Percentiles rank a stretch among this genome's conserved stretches.
These are phyloP conservation scores for Saccharum spontaneum DNA, from an alignment of 176 grass and related monocot species.

Conservation along the genomic window DNA sequence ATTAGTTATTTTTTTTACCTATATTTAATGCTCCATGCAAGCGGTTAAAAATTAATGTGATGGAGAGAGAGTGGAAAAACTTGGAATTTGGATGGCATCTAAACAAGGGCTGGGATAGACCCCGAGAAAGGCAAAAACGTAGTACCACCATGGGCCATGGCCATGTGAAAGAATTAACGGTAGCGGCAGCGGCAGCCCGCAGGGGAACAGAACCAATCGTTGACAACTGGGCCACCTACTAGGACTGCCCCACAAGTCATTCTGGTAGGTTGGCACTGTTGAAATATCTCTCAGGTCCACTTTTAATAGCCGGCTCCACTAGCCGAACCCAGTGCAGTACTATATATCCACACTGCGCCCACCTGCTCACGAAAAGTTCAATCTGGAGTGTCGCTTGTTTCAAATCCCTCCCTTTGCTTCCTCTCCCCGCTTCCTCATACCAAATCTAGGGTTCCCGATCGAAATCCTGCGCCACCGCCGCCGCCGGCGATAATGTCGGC, in stretches of 20 bases:
- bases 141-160: background rate
- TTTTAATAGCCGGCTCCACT: constrained; percentile 18
- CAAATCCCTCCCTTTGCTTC: constrained; percentile 26
- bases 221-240: background rate
- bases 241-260: background rate
- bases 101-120: no score
- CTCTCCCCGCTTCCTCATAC: constrained; percentile 36
- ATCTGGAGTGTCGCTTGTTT: constrained; percentile 33
- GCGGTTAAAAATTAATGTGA: no score
- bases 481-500: constrained; percentile 59
- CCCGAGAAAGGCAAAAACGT: no score
- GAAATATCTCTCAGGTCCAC: constrained; percentile 3
- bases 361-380: constrained; percentile 1
- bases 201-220: fast-evolving
- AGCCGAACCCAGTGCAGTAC: constrained; percentile 7
- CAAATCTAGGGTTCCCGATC: constrained; percentile 62
- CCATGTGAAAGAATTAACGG: background rate
- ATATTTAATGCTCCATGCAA: no score
- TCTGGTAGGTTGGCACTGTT: fast-evolving
- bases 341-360: constrained; percentile 13
- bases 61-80: no score
- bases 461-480: constrained; percentile 22
- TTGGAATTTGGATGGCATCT: no score
- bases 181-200: background rate
- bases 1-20: no score